Conservation (phyloP, 164 flowering plant genomes). For the Stephania japonica region DNA sequence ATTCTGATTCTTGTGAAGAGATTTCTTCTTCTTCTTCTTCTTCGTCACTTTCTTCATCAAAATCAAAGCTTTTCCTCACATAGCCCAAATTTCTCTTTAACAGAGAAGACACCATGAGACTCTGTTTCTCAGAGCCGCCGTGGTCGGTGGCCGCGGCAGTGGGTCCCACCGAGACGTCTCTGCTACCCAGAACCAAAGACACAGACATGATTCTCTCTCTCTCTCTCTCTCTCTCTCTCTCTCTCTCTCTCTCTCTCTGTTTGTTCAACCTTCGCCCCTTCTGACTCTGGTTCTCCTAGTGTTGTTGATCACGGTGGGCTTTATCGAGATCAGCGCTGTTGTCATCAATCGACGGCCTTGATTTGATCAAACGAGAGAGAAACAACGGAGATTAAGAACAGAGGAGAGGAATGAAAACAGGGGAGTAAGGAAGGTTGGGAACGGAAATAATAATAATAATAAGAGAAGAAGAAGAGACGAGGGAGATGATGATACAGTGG, state of each 20-base stretch:
- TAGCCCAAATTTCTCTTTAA: background rate
- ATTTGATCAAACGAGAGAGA: background rate
- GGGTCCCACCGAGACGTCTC: slow-evolving; percentile 43
- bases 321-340: slow-evolving; percentile 16
- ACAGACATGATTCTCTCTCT: background rate
- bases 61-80: background rate
- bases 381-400: background rate
- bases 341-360: slow-evolving; percentile 21
- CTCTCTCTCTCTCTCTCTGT: background rate
- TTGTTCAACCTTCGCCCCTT: slow-evolving; percentile 20
- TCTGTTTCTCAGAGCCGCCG: slow-evolving; percentile 2
- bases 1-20: background rate
- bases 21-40: background rate
- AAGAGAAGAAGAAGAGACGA: background rate
- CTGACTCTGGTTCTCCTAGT: slow-evolving; percentile 15
- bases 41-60: background rate
- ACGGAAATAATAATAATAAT: background rate
- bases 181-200: slow-evolving; percentile 21
- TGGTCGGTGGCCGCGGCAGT: slow-evolving; percentile 18
- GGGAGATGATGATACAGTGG: background rate
- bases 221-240: background rate
- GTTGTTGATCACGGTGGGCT: background rate
- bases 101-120: background rate
- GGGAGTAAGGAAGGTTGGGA: background rate
- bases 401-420: background rate